Base-by-base conservation (phyloP, 148 eudicot genomes). In the Rhododendron williamsianum region DNA sequence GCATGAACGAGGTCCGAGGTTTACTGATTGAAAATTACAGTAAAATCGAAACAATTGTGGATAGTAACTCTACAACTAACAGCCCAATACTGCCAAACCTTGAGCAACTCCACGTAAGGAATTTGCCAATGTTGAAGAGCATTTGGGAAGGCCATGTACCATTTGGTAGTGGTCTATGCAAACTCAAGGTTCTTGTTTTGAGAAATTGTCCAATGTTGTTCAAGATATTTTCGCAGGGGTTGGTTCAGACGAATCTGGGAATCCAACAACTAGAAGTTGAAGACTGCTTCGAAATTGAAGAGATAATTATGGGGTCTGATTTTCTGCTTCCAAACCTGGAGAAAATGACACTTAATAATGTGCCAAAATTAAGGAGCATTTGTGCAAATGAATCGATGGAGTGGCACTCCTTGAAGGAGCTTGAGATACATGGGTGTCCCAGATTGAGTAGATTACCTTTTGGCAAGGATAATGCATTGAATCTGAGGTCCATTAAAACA, bases 281-380 rank as follows among this genome's bases (percentile, higher is more conserved):
- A 45, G 79, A 76, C 25, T 41, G 79, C 79, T 41, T 6, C 11
- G 12, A 41, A 76, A 76, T 76, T 76, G 79, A 76, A 76, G 79
- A 76, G 79, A 76, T 8, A 76, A 7, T 41, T 76, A 41, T 41
- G 48, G 79, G 45, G 10, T 76, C 12, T 76, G 79, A 76, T 7
- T 19, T 36, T 19, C 15, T 19, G 5, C 79, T 76, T 1, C 79
- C 79, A 19, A 76, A 38, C 25, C 27, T 76, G 49, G 25, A 76
- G 49, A 76, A 76, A 19, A 21, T 76, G 49, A 76, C 79, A 2
- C 79, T 76, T 41, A 19, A 38, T 76, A 76, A 76, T 38, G 9
- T 76, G 79, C 79, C 79, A 0, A 19, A 76, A 76, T 76, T 76
- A 41, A 76, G 79, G 49, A 76, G 79, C 79, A 76, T 76, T 76